Evolutionary conservation across 495 filamentous ascomycete genomes (phyloP), one percentile per base, ranked within the genome.

Genomic region (Penicillium atrosanguineum): DNA sequence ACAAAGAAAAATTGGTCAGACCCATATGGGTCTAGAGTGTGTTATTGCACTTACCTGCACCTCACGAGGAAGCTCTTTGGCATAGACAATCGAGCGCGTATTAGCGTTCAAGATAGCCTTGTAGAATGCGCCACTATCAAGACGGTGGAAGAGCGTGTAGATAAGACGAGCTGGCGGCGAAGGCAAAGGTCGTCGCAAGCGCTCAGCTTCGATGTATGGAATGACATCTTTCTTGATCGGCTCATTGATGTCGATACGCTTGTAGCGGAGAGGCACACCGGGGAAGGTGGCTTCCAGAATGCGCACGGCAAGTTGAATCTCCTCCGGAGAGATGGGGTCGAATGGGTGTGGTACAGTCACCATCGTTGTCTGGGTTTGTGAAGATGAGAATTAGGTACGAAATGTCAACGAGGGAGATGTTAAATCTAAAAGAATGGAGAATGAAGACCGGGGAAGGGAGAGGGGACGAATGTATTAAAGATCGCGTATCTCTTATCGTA

Each of bases 71-170:
- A 75, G 50, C 26, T 75, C 69, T 49, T 69, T 72, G 1, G 64
- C 65, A 42, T 69, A 73, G 19, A 73, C 57, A 16, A 75, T 58
- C 1, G 58, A 55, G 12, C 64, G 60, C 11, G 46, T 65, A 29
- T 68, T 62, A 9, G 68, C 72, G 53, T 75, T 72, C 19, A 75
- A 40, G 40, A 73, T 48, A 0, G 61, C 70, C 50, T 75, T 73
- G 45, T 61, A 65, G 41, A 75, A 73, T 31, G 66, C 69, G n/a
- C 69, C 69, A 14, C 56, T 71, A 21, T 73, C 69, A 26, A 66
- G 52, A 18, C 70, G 69, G 45, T 75, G 70, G 53, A 73, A 75
- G 16, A 73, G 62, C n/a, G 64, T 68, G 25, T 73, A 69, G n/a
- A 75, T 57, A 9, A 75, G 56, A 19, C 70, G 67, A 6, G 69